Evolutionary conservation across 352 stramenopile species (phyloP), one percentile per base, ranked within the genome.

Genomic region (Pythium scleroteichum): DNA sequence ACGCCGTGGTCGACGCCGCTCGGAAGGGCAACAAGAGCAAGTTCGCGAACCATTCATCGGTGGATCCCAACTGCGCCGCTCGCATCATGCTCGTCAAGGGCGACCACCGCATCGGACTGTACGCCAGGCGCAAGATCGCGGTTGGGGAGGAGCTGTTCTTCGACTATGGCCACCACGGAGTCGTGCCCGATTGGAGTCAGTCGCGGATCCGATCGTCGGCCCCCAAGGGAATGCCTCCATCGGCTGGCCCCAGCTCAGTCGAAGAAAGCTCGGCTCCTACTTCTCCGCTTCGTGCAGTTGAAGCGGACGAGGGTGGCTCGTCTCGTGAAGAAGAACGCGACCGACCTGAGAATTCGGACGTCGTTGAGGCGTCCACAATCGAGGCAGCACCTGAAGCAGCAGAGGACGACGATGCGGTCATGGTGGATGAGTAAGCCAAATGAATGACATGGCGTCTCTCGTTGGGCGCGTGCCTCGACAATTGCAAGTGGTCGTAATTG

Each of bases 1-100:
- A 98, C 60, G 84, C 76, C 7, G 87, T 96, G 45, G 80, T 99
- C 44, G 96, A 99, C 75, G 94, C 95, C 0, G 94, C 89, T 13
- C 83, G 88, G 24, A 97, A 97, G 64, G 96, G 96, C 14, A 98
- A 98, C 82, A 98, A 98, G 71, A 96, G 89, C 54, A 94, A 97
- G 53, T 98, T 97, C 66, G 87, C 91, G 0, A 97, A 98, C 63
- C 93, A 98, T 65, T 75, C 76, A 45, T 87, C 83, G 2, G 69
- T 66, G 8, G 44, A 76, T 1, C 82, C 89, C 0, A 98, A 98
- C 68, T 96, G 88, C 54, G 76, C 85, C 40, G 79, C 93, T 4
- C 79, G 81, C 24, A 96, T 97, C 62, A 83, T 97, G 67, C 66
- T 86, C 23, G 91, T 98, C 10, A 96, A 97, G 35, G 95, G 95